Evolutionary conservation across 2,329 filamentous ascomycete species (phyloP).

Genomic region (Fusarium pseudocircinatum): DNA sequence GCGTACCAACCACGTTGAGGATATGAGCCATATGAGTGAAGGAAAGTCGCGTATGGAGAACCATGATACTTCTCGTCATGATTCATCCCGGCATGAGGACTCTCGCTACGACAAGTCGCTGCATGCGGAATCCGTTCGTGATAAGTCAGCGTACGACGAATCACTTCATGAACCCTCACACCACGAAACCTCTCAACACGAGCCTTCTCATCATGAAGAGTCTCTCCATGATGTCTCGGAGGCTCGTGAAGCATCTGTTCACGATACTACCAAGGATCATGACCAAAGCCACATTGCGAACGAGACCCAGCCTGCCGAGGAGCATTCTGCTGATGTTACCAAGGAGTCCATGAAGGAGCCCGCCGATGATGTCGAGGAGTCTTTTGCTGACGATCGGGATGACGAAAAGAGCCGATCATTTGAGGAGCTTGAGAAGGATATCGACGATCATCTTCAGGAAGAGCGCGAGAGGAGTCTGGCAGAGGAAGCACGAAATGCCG

Average conservation of each 20-base stretch:
- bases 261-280: not conserved
- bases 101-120: slow-evolving; percentile 9
- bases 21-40: slow-evolving; percentile 13
- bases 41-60: slow-evolving; percentile 16
- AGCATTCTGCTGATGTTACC: slow-evolving; percentile 4
- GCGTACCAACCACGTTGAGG: slow-evolving; percentile 6
- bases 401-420: slow-evolving; percentile 22
- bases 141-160: slow-evolving; percentile 6
- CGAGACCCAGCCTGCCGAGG: not conserved
- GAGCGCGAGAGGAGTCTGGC: slow-evolving; percentile 32
- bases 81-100: slow-evolving; percentile 3
- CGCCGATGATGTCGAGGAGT: not conserved
- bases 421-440: slow-evolving; percentile 35
- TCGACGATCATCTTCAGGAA: slow-evolving; percentile 33
- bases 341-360: slow-evolving; percentile 5
- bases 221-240: not conserved
- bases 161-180: slow-evolving; percentile 1
- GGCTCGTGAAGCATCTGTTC: not conserved
- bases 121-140: slow-evolving; percentile 12
- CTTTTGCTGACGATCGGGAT: not conserved
- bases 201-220: slow-evolving; percentile 3
- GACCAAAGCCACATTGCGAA: slow-evolving; percentile 1
- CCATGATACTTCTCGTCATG: not conserved
- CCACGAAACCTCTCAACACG: not conserved
- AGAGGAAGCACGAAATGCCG: slow-evolving; percentile 10